These are phyloP conservation scores for Mycosphaerella sp. DNA, from an alignment of 2,329 filamentous ascomycete species.

Conservation along the genomic window DNA sequence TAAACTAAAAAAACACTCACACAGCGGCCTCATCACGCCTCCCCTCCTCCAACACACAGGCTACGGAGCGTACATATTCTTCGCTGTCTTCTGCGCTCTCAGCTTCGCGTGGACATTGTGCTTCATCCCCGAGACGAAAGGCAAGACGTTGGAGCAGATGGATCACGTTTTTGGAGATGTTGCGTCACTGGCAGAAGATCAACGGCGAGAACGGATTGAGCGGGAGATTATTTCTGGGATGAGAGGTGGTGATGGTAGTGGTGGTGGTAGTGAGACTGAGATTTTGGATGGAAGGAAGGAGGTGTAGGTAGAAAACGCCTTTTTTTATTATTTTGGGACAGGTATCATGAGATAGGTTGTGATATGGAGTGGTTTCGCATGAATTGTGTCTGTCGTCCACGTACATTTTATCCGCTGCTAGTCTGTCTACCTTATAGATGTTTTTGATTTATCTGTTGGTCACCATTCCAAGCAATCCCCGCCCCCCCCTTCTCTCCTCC, in stretches of 20 bases:
- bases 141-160: slow-evolving; percentile 32
- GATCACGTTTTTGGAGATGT: slow-evolving; percentile 29
- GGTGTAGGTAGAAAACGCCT: no score
- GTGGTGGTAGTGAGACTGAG: no score
- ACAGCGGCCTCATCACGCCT: slow-evolving; percentile 38
- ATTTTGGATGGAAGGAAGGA: no score
- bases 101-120: slow-evolving; percentile 48
- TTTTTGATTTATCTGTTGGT: no score
- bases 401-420: no score
- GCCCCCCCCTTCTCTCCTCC: no score
- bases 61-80: slow-evolving; percentile 57
- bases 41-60: slow-evolving; percentile 44
- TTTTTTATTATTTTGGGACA: no score
- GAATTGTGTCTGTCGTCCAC: no score
- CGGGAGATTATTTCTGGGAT: slow-evolving; percentile 21
- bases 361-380: no score
- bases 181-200: slow-evolving; percentile 23
- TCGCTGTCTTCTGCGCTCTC: slow-evolving; percentile 50
- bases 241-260: neutral
- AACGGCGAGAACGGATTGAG: slow-evolving; percentile 26
- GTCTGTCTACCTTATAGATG: no score
- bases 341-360: no score
- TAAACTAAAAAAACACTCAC: slow-evolving; percentile 53
- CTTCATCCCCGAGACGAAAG: slow-evolving; percentile 55
- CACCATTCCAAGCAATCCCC: no score